phyloP scores from a whole-genome alignment of 2,329 filamentous ascomycete species.

The Arthrobotrys musiformis region DNA sequence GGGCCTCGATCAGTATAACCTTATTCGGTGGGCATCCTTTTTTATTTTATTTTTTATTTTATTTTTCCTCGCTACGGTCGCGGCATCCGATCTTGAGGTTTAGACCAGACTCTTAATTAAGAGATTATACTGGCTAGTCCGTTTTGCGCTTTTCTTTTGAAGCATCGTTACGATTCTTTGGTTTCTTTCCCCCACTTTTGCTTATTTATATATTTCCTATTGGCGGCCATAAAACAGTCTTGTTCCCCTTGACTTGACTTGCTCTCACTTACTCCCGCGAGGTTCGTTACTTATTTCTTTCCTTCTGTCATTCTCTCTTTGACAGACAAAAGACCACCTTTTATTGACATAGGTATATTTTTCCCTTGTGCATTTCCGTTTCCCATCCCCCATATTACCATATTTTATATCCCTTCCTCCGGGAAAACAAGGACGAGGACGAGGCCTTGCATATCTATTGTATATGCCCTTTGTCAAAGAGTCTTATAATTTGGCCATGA shows the following conservation, averaged over 20 bases:
- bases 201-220: slow-evolving; percentile 50
- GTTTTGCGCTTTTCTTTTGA: slow-evolving; percentile 47
- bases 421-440: slow-evolving; percentile 15
- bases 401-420: not conserved
- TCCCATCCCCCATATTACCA: too few species aligned
- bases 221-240: slow-evolving; percentile 28
- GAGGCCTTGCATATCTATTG: slow-evolving; percentile 3
- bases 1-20: slow-evolving; percentile 23
- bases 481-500: slow-evolving; percentile 29
- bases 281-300: slow-evolving; percentile 36
- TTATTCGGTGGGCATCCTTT: slow-evolving; percentile 41
- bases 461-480: not conserved
- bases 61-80: slow-evolving; percentile 51
- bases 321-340: not conserved
- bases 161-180: slow-evolving; percentile 53
- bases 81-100: slow-evolving; percentile 54
- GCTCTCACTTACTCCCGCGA: slow-evolving; percentile 18
- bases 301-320: not conserved
- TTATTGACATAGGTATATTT: not conserved
- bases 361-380: slow-evolving; percentile 9
- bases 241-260: slow-evolving; percentile 29
- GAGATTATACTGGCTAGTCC: slow-evolving; percentile 42
- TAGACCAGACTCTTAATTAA: slow-evolving; percentile 34
- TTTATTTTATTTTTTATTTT: slow-evolving; percentile 24
- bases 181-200: slow-evolving; percentile 52